Percentiles rank a stretch among this genome's conserved stretches.
phyloP scores from a whole-genome alignment of 2,329 filamentous ascomycete species.

The Curvularia spicifera region DNA sequence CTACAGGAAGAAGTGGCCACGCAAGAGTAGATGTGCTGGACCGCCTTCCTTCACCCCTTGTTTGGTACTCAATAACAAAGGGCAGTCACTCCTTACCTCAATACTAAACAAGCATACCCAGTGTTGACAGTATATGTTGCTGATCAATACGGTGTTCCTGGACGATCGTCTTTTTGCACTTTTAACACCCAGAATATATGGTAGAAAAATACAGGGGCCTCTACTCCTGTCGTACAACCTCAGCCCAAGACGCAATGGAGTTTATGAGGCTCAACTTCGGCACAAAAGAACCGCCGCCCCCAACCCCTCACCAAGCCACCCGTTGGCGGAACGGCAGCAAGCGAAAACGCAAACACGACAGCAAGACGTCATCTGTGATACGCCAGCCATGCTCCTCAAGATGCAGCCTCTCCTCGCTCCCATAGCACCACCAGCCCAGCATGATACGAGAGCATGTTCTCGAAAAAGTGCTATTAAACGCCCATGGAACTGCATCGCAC shows the following conservation, averaged over 20 bases:
- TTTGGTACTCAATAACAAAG: too few relatives aligned
- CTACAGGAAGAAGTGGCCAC: background rate
- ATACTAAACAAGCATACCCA: too few relatives aligned
- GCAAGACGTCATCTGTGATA: background rate
- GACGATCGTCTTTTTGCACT: too few relatives aligned
- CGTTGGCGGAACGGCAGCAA: conserved; percentile 11
- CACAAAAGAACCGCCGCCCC: conserved; percentile 6
- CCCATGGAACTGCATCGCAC: conserved; percentile 44
- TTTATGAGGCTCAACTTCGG: conserved; percentile 5
- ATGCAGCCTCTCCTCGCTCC: background rate
- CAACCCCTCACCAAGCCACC: conserved; percentile 10
- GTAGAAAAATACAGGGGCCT: background rate
- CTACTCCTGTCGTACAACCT: background rate
- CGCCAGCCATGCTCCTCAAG: background rate
- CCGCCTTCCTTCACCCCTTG: background rate
- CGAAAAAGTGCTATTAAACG: conserved; percentile 33
- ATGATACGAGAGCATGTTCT: conserved; percentile 62
- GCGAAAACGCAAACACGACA: conserved; percentile 6
- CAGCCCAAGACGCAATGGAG: background rate
- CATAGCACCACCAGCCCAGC: background rate
- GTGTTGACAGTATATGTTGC: too few relatives aligned
- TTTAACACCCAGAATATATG: background rate
- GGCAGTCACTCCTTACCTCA: too few relatives aligned
- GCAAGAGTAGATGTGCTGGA: background rate
- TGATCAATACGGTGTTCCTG: too few relatives aligned